Percentiles rank a stretch among this genome's conserved stretches.
Evolutionary conservation across 2,329 filamentous ascomycete species (phyloP).

Genomic region (Cercospora sp.): DNA sequence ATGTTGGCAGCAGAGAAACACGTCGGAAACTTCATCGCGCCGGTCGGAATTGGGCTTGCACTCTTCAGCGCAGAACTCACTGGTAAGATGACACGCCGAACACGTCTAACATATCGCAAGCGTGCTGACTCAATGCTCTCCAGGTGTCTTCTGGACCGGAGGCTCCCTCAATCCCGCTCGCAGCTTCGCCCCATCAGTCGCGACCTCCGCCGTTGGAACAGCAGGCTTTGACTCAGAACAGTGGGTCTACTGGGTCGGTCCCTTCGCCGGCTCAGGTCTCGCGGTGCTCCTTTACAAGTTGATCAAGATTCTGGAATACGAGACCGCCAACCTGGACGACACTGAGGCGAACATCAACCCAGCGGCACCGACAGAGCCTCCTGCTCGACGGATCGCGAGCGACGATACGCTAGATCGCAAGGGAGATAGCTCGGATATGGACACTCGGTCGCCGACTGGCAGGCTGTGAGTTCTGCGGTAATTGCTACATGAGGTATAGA

Average conservation of each 20-base stretch:
- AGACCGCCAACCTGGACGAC: constrained; percentile 49
- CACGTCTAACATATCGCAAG: too few relatives aligned
- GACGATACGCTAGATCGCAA: neutral
- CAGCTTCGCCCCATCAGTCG: constrained; percentile 37
- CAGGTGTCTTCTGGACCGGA: constrained; percentile 34
- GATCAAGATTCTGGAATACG: constrained; percentile 52
- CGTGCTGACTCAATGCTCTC: neutral
- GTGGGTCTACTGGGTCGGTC: constrained; percentile 56
- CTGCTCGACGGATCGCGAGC: neutral
- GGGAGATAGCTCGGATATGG: neutral
- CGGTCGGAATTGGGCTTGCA: constrained; percentile 32
- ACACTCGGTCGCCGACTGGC: neutral
- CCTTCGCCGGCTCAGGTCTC: constrained; percentile 47
- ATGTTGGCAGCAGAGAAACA: constrained; percentile 41
- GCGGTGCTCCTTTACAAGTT: constrained; percentile 52
- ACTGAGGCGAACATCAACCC: neutral
- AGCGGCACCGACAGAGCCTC: neutral
- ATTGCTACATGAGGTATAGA: neutral
- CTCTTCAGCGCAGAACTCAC: constrained; percentile 30
- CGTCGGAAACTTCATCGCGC: constrained; percentile 36
- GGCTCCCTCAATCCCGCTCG: constrained; percentile 39
- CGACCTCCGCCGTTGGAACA: constrained; percentile 4
- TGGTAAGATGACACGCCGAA: neutral
- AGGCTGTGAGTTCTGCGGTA: neutral
- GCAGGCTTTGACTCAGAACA: constrained; percentile 36